Base-by-base conservation (phyloP, 495 filamentous ascomycete genomes). In the Penicillium turbatum region DNA sequence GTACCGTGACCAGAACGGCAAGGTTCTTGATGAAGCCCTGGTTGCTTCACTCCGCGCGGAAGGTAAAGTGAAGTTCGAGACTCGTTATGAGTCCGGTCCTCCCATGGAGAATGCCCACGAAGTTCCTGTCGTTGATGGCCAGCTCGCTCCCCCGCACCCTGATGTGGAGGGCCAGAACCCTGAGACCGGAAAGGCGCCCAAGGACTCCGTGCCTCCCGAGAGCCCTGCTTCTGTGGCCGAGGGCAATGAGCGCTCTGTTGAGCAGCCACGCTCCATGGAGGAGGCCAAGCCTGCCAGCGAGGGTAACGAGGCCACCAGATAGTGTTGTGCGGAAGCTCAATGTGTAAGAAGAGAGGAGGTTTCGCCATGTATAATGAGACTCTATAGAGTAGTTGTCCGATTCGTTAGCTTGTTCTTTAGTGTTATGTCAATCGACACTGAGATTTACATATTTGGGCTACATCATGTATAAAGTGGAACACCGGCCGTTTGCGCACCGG, bases 21-120 rank as follows among this genome's bases (percentile, higher is more conserved):
- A 97, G 60, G 61, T 97, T 36, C 78, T 98, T 17, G 76, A 92
- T 59, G 84, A 88, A 54, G 84, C 87, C 60, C 82, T 96, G 55
- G 92, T 98, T 39, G 82, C 86, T 59, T 85, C 82, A 1, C 82
- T 98, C 24, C 79, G 87, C 61, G 67, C 71, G 36, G 75, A 79
- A 53, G 93, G 92, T 60, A 92, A 96, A 72, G 91, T 97, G 24
- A 87, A 87, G 54, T 96, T 97, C 72, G 85, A 92, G 68, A 98
- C 93, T 7, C 84, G 86, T 48, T 97, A 96, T 64, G 92, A 97
- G 74, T 95, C 92, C 9, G 80, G 87, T 50, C 95, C 91, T 15
- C 83, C 88, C 39, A 54, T 73, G 46, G 55, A 61, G 19, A 59
- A 75, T 42, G 72, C 64, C 6, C 72, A 72, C 24, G 57, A 71